Evolutionary conservation across 345 rosid genomes (phyloP).

Genomic region (Geranium brycei): DNA sequence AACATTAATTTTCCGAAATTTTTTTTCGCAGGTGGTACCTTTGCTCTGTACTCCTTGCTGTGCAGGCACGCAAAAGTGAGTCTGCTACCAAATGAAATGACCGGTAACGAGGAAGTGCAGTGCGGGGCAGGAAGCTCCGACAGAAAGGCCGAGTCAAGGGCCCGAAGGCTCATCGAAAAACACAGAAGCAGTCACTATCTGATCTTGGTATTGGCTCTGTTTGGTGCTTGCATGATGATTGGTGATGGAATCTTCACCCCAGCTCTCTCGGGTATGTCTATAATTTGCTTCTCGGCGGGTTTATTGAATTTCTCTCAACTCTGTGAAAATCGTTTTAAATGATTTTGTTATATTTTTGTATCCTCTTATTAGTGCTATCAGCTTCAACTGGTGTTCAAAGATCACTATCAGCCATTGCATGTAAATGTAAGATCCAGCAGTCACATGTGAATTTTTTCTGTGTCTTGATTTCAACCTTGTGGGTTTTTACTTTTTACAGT

Average conservation of each 20-base stretch:
- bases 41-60: slow-evolving; percentile 48
- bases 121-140: slow-evolving; percentile 18
- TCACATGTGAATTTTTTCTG: neutral
- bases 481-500: slow-evolving; percentile 25
- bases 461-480: slow-evolving; percentile 3
- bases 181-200: slow-evolving; percentile 33
- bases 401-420: slow-evolving; percentile 20
- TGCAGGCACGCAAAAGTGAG: slow-evolving; percentile 48
- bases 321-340: neutral
- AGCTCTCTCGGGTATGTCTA: slow-evolving; percentile 41
- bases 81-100: slow-evolving; percentile 32
- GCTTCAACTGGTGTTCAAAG: slow-evolving; percentile 37
- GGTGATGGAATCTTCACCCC: slow-evolving; percentile 51
- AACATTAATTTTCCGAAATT: neutral
- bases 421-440: slow-evolving; percentile 27
- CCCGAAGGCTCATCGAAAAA: slow-evolving; percentile 28
- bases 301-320: neutral
- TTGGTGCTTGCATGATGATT: slow-evolving; percentile 53
- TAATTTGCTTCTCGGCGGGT: slow-evolving; percentile 1
- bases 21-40: slow-evolving; percentile 41
- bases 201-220: slow-evolving; percentile 36
- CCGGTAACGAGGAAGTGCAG: slow-evolving; percentile 13
- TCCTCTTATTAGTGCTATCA: slow-evolving; percentile 32
- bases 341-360: slow-evolving; percentile 2
- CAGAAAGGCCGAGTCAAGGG: slow-evolving; percentile 24